Conservation (phyloP, 768 basidiomycete genomes). For the Galerina marginata region DNA sequence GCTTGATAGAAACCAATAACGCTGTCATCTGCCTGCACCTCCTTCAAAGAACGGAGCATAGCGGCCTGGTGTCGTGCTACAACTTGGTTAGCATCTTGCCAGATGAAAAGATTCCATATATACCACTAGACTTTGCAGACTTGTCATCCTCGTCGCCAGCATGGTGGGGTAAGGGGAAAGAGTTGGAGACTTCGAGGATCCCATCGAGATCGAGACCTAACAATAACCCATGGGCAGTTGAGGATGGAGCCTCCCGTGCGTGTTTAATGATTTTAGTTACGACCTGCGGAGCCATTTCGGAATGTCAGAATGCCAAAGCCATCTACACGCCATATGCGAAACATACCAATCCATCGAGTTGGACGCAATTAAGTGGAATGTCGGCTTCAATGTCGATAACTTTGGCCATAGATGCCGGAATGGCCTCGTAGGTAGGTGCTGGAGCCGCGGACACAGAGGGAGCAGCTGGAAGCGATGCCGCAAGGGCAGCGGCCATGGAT, state of each 20-base stretch:
- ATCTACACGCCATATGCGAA: not conserved
- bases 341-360: constrained; percentile 84
- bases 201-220: constrained; percentile 94
- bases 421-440: constrained; percentile 79
- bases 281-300: constrained; percentile 55
- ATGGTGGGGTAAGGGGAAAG: constrained; percentile 82
- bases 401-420: constrained; percentile 92
- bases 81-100: not conserved
- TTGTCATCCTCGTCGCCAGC: constrained; percentile 82
- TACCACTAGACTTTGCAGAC: constrained; percentile 75
- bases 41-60: constrained; percentile 87
- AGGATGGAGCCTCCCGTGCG: constrained; percentile 74
- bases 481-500: constrained; percentile 93
- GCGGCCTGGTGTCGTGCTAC: constrained; percentile 81
- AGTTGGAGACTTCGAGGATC: constrained; percentile 88
- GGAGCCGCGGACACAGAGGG: constrained; percentile 63
- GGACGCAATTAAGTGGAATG: constrained; percentile 78
- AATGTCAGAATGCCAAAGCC: constrained; percentile 4
- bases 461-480: constrained; percentile 79
- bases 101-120: constrained; percentile 31
- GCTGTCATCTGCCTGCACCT: constrained; percentile 90
- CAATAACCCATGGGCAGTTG: constrained; percentile 83
- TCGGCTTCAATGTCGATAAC: constrained; percentile 93
- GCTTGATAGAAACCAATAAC: constrained; percentile 96
- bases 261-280: constrained; percentile 95